Conservation (phyloP, 2,329 filamentous ascomycete species). For the Tolypocladium pustulatum region DNA sequence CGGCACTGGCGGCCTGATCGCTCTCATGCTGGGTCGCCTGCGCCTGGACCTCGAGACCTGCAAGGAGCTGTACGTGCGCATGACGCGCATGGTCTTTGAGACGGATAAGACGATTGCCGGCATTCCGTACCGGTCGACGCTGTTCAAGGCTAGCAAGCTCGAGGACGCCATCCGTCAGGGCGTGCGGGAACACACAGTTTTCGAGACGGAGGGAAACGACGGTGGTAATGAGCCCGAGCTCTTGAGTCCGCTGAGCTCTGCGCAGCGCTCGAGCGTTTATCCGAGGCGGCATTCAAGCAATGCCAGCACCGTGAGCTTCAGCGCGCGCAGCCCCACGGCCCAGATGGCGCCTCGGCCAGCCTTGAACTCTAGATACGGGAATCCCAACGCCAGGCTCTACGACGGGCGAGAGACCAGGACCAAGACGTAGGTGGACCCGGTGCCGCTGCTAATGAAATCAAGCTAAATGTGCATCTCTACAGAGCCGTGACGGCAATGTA, state of each 20-base stretch:
- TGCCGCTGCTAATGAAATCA: background rate
- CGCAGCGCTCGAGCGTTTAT: constrained; percentile 29
- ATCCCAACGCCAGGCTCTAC: constrained; percentile 80
- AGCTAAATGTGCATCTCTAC: background rate
- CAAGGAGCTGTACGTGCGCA: constrained; percentile 91
- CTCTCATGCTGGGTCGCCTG: constrained; percentile 88
- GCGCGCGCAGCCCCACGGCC: constrained; percentile 50
- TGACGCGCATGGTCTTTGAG: constrained; percentile 91
- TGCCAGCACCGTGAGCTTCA: constrained; percentile 74
- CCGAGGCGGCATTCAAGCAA: constrained; percentile 62
- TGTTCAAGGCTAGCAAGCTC: constrained; percentile 94
- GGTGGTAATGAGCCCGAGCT: constrained; percentile 27
- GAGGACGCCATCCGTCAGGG: constrained; percentile 89
- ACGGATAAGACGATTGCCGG: constrained; percentile 97
- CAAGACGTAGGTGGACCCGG: constrained; percentile 60
- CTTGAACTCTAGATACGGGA: constrained; percentile 55
- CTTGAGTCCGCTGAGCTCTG: constrained; percentile 28
- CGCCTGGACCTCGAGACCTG: constrained; percentile 91
- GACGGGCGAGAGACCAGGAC: constrained; percentile 77
- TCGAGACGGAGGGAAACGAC: constrained; percentile 77
- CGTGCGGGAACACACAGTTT: constrained; percentile 74
- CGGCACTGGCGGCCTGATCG: constrained; percentile 90
- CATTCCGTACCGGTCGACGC: constrained; percentile 83
- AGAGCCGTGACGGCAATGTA: constrained; percentile 88
- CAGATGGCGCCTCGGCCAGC: constrained; percentile 41